Evolutionary conservation across 352 stramenopile genomes (phyloP).

Genomic region (Plasmopara halstedii): DNA sequence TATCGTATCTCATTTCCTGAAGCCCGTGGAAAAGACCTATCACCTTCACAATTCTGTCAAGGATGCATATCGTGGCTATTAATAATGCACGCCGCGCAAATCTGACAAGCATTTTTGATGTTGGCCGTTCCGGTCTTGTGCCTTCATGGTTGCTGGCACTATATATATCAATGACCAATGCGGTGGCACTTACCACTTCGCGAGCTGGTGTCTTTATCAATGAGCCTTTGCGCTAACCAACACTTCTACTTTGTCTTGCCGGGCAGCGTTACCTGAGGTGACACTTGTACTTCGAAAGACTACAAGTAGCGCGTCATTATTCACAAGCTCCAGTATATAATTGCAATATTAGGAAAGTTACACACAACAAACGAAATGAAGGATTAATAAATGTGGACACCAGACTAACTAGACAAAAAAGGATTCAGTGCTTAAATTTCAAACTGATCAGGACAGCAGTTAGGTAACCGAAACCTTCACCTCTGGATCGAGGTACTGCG

Average conservation of each 20-base stretch:
- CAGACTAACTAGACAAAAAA: no score
- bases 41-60: constrained; percentile 97
- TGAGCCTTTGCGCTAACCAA: constrained; percentile 45
- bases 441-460: no score
- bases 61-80: constrained; percentile 98
- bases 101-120: constrained; percentile 98
- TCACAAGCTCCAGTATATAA: constrained; percentile 96
- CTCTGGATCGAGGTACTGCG: no score
- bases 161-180: no score
- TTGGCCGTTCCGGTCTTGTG: constrained; percentile 94
- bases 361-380: no score
- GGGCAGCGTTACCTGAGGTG: constrained; percentile 93
- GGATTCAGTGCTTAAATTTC: no score
- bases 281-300: no score
- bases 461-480: no score
- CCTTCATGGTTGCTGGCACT: constrained; percentile 97
- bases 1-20: constrained; percentile 95
- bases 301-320: constrained; percentile 87
- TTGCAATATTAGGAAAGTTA: no score
- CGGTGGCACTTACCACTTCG: no score
- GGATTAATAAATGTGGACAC: no score
- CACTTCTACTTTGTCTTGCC: constrained; percentile 84
- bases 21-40: constrained; percentile 99
- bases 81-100: constrained; percentile 96
- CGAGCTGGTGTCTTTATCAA: constrained; percentile 94